Conservation (phyloP, 306 rosid genomes). For the Gastrolobium bilobum region DNA sequence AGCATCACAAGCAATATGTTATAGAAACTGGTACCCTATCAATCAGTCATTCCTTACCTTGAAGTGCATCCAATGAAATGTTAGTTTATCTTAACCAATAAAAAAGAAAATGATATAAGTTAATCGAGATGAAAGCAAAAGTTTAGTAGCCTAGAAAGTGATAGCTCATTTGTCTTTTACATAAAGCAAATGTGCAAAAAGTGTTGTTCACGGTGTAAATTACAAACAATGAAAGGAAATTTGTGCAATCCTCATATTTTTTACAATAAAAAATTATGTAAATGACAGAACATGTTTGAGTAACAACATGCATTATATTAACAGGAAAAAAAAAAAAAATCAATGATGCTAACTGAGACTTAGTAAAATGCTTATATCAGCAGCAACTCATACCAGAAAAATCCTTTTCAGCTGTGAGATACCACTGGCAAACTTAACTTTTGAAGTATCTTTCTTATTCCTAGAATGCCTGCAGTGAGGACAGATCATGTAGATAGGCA, state of each 20-base stretch:
- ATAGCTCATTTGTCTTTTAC: conserved; percentile 19
- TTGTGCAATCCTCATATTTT: conserved; percentile 4
- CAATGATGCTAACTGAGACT: conserved; percentile 39
- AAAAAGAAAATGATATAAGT: conserved; percentile 30
- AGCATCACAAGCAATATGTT: conserved; percentile 26
- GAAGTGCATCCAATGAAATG: conserved; percentile 13
- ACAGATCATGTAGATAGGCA: conserved; percentile 90
- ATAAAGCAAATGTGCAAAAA: conserved; percentile 19
- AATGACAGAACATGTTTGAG: conserved; percentile 28
- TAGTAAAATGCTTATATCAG: conserved; percentile 43
- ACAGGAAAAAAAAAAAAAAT: not conserved
- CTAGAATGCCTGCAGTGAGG: conserved; percentile 82
- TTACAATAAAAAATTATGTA: not conserved
- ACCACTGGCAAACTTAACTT: conserved; percentile 77
- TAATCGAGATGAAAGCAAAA: conserved; percentile 12
- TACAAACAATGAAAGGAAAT: conserved; percentile 30
- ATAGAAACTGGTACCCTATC: conserved; percentile 29
- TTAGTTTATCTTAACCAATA: conserved; percentile 33
- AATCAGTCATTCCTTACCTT: conserved; percentile 28
- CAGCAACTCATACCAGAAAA: conserved; percentile 72
- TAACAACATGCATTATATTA: conserved; percentile 25
- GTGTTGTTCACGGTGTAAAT: conserved; percentile 21
- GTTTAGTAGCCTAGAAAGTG: conserved; percentile 7
- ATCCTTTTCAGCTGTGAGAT: conserved; percentile 93
- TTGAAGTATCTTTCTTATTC: conserved; percentile 66